Base-by-base conservation (phyloP, 2,329 filamentous ascomycete genomes). In the Aureobasidium pullulans region DNA sequence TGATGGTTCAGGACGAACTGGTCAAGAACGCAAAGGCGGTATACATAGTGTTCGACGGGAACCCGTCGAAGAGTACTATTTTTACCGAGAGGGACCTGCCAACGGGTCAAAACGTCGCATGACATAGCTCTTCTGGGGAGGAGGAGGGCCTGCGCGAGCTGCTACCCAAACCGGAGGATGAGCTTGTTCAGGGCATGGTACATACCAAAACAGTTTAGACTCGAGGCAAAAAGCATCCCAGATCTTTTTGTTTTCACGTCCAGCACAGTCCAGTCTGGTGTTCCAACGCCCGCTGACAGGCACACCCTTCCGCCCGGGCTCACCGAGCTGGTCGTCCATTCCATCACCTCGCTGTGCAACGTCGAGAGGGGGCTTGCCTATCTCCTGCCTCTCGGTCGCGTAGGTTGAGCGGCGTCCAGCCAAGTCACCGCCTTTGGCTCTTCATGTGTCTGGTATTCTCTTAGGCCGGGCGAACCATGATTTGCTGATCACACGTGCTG, bases 31-130 rank as follows among this genome's bases (percentile, higher is more conserved):
- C 50, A 48, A 57, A 57, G 54, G 54, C 54, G 54, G 54, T 57
- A 57, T 57, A 57, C 54, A 57, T 57, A 57, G 54, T 48, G 43
- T 57, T 57, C 54, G 32, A 16, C 54, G 54, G 54, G 54, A 44
- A 57, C 42, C 40, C 40, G 31, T 57, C 28, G 42, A 57, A 32
- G 16, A 34, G 54, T 57, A 57, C 54, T 57, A 57, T 48, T 57
- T 57, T 57, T 57, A 57, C 54, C 54, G 43, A 48, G 44, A 37
- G 42, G 54, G 43, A 48, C 42, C 54, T 57, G 54, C 42, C 54
- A 57, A 47, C 54, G 54, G 54, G 54, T 57, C 43, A 48, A 39
- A 57, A 40, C 54, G 54, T 57, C 54, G 54, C 43, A 57, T 57
- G 54, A 57, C 54, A 57, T 57, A 57, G 54, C 40, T 48, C 31